A percentile compares a stretch with the other conserved stretches of the same genome.
Evolutionary conservation across 2,329 filamentous ascomycete species (phyloP).

Genomic region (Fusarium sp.): DNA sequence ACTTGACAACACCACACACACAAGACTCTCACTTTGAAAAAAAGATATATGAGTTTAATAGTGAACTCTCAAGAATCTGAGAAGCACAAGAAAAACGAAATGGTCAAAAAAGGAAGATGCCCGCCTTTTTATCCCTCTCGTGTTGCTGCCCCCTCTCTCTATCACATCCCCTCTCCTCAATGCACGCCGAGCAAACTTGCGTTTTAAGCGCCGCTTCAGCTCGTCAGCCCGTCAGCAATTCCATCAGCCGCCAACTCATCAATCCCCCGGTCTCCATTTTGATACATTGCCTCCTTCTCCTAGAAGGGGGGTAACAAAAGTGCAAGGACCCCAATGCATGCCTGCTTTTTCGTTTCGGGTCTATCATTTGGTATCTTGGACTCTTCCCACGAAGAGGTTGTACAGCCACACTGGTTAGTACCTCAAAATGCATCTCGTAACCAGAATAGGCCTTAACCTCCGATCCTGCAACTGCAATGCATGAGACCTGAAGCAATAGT

Average conservation of each 20-base stretch:
- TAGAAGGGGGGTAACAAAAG: neutral
- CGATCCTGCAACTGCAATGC: neutral
- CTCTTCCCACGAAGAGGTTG: neutral
- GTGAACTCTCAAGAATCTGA: neutral
- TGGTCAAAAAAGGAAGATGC: neutral
- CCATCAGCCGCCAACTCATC: slow-evolving; percentile 29
- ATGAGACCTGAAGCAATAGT: neutral
- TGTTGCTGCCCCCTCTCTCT: neutral
- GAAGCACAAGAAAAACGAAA: neutral
- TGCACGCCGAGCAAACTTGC: slow-evolving; percentile 3
- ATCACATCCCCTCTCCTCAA: neutral
- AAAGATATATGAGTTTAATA: neutral
- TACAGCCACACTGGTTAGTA: neutral
- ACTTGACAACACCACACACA: neutral
- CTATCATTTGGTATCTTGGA: neutral
- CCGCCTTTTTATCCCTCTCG: slow-evolving; percentile 25
- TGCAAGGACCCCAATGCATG: neutral
- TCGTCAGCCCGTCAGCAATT: slow-evolving; percentile 6
- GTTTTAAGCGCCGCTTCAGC: slow-evolving; percentile 16
- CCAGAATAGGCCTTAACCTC: slow-evolving; percentile 8
- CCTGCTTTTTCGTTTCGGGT: neutral
- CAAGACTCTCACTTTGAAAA: neutral
- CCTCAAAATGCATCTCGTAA: slow-evolving; percentile 2
- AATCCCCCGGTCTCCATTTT: neutral
- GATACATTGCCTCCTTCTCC: neutral